Evolutionary conservation across 805 yeast genomes (phyloP).

Genomic region (Starmerella khaoyaiensis): DNA sequence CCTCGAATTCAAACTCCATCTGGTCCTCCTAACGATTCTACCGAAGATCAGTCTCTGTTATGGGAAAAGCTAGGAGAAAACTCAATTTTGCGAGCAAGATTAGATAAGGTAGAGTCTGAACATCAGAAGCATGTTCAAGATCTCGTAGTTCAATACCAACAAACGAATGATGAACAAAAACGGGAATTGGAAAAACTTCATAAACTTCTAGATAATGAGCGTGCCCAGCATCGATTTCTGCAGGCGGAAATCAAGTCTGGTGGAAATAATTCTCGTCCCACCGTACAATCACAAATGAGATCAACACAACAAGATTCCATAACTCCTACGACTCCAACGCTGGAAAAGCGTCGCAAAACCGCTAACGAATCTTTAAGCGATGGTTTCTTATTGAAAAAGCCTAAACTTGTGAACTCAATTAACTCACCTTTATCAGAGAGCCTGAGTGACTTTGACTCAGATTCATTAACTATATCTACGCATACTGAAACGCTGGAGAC

Average conservation of each 20-base stretch:
- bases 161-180: slow-evolving; percentile 23
- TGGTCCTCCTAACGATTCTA: too few species aligned
- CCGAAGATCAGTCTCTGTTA: too few species aligned
- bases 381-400: slow-evolving; percentile 23
- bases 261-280: slow-evolving; percentile 14
- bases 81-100: slow-evolving; percentile 57
- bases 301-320: not conserved
- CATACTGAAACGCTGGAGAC: too few species aligned
- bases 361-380: slow-evolving; percentile 20
- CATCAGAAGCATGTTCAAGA: slow-evolving; percentile 25
- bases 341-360: slow-evolving; percentile 13
- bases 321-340: not conserved
- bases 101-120: slow-evolving; percentile 29
- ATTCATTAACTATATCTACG: too few species aligned
- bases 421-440: too few species aligned
- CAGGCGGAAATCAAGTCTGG: slow-evolving; percentile 13
- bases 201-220: slow-evolving; percentile 33
- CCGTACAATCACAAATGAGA: slow-evolving; percentile 11
- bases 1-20: too few species aligned
- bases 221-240: slow-evolving; percentile 45
- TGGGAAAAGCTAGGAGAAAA: slow-evolving; percentile 64
- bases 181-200: slow-evolving; percentile 33
- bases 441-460: too few species aligned
- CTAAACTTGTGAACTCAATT: slow-evolving; percentile 4
- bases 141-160: slow-evolving; percentile 18